These are phyloP conservation scores for Chrysanthemum seticuspe DNA, from an alignment of 129 eudicot genomes.

Conservation along the genomic window DNA sequence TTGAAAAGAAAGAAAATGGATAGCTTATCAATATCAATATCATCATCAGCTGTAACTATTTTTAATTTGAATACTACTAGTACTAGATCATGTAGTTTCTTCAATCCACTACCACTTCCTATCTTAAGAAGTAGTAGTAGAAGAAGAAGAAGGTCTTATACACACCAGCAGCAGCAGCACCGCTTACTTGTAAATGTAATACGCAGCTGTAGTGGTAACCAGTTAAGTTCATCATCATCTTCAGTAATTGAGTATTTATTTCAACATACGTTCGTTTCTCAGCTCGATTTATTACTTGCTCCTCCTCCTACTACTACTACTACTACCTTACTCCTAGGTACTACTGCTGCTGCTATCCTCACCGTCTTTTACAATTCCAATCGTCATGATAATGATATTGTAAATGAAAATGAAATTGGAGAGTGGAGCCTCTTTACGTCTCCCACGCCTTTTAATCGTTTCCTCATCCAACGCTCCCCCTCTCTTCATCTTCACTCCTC, in stretches of 20 bases:
- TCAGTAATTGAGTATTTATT: constrained; percentile 24
- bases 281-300: constrained; percentile 31
- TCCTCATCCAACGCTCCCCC: constrained; percentile 59
- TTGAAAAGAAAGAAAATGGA: no score
- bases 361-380: neutral
- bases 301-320: constrained; percentile 22
- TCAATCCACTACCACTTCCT: neutral
- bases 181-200: neutral
- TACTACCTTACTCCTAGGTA: constrained; percentile 21
- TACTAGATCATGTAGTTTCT: no score
- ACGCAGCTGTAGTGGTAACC: neutral
- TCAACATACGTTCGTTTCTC: constrained; percentile 31
- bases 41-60: no score
- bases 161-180: neutral
- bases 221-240: constrained; percentile 23
- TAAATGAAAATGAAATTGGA: constrained; percentile 25
- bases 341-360: constrained; percentile 54
- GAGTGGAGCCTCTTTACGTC: constrained; percentile 66
- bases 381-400: no score
- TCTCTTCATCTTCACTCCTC: constrained; percentile 31
- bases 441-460: constrained; percentile 92
- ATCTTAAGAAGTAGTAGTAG: neutral
- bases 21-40: no score
- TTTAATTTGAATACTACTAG: no score
- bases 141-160: neutral